These are phyloP conservation scores for Cardamine chenopodiifolia DNA, from an alignment of 345 rosid genomes.

Conservation along the genomic window DNA sequence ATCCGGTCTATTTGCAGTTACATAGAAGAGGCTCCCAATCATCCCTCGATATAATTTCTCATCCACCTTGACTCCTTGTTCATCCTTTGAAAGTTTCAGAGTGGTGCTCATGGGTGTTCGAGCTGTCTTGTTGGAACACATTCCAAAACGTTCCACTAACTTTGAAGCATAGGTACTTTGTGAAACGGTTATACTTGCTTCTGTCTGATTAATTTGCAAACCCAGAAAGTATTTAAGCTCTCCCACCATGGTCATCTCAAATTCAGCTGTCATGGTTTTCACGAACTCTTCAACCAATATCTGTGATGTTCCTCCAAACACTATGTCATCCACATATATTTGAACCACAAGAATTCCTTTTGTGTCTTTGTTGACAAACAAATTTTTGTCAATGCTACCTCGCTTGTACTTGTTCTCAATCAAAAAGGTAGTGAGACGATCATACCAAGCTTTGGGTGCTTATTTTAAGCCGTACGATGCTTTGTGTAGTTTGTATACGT, in stretches of 20 bases:
- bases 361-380: no score
- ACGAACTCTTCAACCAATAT: not conserved
- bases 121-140: not conserved
- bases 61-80: not conserved
- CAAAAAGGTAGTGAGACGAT: not conserved
- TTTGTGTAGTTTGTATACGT: not conserved
- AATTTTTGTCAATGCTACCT: no score
- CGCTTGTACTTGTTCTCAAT: rapidly evolving
- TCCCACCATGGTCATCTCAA: not conserved
- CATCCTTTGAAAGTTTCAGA: not conserved
- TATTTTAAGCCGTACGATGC: not conserved
- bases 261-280: not conserved
- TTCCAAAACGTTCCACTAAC: not conserved
- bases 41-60: not conserved
- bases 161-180: not conserved
- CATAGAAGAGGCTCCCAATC: no score
- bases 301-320: not conserved
- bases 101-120: not conserved
- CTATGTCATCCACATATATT: no score
- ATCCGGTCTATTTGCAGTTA: no score
- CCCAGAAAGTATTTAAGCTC: not conserved
- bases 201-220: not conserved
- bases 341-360: no score
- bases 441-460: not conserved
- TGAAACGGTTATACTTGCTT: not conserved